These are phyloP conservation scores for Fusarium denticulatum DNA, from an alignment of 2,329 filamentous ascomycete genomes.

Conservation along the genomic window DNA sequence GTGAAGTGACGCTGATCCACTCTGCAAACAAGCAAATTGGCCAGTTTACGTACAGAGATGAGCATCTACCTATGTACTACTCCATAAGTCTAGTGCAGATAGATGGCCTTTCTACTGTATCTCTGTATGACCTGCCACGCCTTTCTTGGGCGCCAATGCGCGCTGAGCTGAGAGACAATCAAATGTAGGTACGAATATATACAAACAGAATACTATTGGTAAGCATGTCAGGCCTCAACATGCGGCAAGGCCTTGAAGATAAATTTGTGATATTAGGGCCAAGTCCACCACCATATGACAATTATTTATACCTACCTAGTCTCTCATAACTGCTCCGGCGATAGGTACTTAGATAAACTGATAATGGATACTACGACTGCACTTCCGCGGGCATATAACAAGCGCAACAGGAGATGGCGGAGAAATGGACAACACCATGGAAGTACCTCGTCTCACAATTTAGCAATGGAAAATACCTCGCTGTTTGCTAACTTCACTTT, in stretches of 20 bases:
- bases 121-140: neutral
- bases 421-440: neutral
- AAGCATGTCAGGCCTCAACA: neutral
- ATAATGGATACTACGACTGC: neutral
- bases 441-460: neutral
- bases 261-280: neutral
- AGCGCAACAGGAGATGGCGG: neutral
- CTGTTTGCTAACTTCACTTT: neutral
- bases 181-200: neutral
- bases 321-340: neutral
- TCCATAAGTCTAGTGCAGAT: neutral
- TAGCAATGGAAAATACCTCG: neutral
- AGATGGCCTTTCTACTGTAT: neutral
- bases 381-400: constrained; percentile 7
- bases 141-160: neutral
- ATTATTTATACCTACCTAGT: neutral
- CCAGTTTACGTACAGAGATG: constrained; percentile 16
- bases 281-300: neutral
- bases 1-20: neutral
- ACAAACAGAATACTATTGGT: neutral
- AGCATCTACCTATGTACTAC: neutral
- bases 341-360: neutral
- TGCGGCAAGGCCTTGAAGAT: neutral
- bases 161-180: neutral
- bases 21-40: constrained; percentile 3